Conservation (phyloP, 768 basidiomycete species). For the Lactarius hatsudake region DNA sequence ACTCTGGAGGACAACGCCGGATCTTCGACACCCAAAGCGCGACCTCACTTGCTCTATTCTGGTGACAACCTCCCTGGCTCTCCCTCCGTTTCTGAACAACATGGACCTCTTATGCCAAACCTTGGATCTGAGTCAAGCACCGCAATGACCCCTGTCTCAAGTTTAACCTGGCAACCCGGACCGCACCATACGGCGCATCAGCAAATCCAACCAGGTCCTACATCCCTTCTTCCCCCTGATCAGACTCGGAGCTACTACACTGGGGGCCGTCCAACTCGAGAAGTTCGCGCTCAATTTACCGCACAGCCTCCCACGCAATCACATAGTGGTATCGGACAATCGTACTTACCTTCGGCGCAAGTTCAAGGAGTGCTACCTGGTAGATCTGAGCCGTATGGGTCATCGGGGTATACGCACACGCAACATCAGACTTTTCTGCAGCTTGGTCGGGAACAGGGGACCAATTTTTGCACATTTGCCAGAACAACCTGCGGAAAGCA, state of each 20-base stretch:
- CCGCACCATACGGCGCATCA: conserved; percentile 8
- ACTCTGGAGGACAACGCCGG: conserved; percentile 6
- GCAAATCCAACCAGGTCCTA: conserved; percentile 18
- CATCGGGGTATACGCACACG: neutral
- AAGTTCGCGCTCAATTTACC: neutral
- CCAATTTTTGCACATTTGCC: neutral
- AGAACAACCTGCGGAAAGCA: neutral
- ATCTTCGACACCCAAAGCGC: conserved; percentile 5
- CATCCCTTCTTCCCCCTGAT: conserved; percentile 29
- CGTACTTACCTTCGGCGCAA: neutral
- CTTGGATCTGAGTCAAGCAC: neutral
- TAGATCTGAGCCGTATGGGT: conserved; percentile 6
- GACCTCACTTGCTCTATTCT: conserved; percentile 2
- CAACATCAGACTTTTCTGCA: neutral
- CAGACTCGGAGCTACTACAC: conserved; percentile 21
- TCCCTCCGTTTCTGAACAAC: neutral
- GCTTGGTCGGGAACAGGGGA: neutral
- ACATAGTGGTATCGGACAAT: neutral
- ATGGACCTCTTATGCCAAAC: neutral
- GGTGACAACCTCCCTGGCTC: neutral
- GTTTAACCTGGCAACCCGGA: conserved; percentile 17
- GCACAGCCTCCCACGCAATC: neutral
- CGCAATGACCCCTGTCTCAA: neutral
- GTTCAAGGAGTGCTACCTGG: neutral
- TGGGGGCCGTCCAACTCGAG: conserved; percentile 6